These are phyloP conservation scores for Pontederia crassipes DNA, from an alignment of 176 grass and related monocot genomes.

Conservation along the genomic window DNA sequence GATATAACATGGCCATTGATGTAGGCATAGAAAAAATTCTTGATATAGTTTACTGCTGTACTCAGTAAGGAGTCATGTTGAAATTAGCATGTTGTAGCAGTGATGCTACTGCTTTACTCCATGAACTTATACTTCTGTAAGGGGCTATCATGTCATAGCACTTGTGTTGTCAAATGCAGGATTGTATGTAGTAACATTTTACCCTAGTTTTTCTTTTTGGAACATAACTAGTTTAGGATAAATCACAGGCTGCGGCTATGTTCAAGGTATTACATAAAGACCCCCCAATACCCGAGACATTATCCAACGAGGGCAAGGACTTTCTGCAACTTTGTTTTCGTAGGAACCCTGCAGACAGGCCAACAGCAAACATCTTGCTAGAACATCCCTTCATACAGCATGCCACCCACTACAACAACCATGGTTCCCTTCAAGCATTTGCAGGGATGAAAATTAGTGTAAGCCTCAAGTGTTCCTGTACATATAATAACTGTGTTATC, in stretches of 20 bases:
- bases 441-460: conserved; percentile 38
- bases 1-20: too few relatives aligned
- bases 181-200: too few relatives aligned
- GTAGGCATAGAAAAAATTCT: too few relatives aligned
- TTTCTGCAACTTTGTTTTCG: conserved; percentile 80
- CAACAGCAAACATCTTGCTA: conserved; percentile 54
- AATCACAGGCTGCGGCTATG: conserved; percentile 71
- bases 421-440: conserved; percentile 65
- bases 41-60: too few relatives aligned
- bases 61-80: too few relatives aligned
- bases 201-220: background rate
- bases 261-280: conserved; percentile 89
- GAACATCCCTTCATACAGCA: conserved; percentile 86
- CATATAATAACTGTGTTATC: background rate
- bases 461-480: conserved; percentile 11
- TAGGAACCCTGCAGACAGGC: conserved; percentile 74
- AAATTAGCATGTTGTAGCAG: too few relatives aligned
- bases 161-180: too few relatives aligned
- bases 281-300: conserved; percentile 55
- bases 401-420: conserved; percentile 53
- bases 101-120: too few relatives aligned
- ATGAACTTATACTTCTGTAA: too few relatives aligned
- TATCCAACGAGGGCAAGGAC: conserved; percentile 68
- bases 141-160: too few relatives aligned
- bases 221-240: background rate